Percentiles rank a stretch among this genome's conserved stretches.
phyloP scores from a whole-genome alignment of 306 rosid genomes.

The Gastrolobium bilobum region DNA sequence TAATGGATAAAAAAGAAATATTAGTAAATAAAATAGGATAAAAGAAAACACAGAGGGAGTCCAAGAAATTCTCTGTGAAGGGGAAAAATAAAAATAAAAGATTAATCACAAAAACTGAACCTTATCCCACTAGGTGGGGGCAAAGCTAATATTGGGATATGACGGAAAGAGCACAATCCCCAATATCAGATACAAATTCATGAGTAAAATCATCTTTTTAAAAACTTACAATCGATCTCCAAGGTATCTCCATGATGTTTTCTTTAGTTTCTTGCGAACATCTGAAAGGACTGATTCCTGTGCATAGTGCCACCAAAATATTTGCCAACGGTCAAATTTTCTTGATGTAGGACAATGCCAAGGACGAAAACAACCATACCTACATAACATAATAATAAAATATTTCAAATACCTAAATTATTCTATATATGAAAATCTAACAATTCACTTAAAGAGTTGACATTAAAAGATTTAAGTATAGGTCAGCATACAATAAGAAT shows the following conservation, averaged over 20 bases:
- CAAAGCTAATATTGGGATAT: neutral
- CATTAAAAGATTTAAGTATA: constrained; percentile 18
- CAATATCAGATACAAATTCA: constrained; percentile 9
- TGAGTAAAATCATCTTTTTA: constrained; percentile 12
- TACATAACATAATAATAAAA: constrained; percentile 44
- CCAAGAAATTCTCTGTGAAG: neutral
- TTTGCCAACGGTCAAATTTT: constrained; percentile 78
- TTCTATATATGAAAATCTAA: neutral
- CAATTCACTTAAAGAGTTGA: constrained; percentile 8
- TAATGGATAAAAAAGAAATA: neutral
- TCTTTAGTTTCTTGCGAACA: constrained; percentile 81
- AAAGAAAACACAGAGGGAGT: neutral
- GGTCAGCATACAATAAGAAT: constrained; percentile 27
- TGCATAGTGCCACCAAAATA: constrained; percentile 94
- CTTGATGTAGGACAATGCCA: constrained; percentile 73
- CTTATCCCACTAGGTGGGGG: neutral
- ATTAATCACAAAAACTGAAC: constrained; percentile 2
- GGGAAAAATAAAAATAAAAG: neutral
- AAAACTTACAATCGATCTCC: constrained; percentile 85
- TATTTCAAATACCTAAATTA: constrained; percentile 39
- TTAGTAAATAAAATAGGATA: neutral
- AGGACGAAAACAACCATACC: constrained; percentile 96
- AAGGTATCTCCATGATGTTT: constrained; percentile 90
- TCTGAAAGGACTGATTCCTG: constrained; percentile 88
- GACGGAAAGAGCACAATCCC: neutral